These are phyloP conservation scores for Ophiobolus disseminans DNA, from an alignment of 2,329 filamentous ascomycete species.

Conservation along the genomic window DNA sequence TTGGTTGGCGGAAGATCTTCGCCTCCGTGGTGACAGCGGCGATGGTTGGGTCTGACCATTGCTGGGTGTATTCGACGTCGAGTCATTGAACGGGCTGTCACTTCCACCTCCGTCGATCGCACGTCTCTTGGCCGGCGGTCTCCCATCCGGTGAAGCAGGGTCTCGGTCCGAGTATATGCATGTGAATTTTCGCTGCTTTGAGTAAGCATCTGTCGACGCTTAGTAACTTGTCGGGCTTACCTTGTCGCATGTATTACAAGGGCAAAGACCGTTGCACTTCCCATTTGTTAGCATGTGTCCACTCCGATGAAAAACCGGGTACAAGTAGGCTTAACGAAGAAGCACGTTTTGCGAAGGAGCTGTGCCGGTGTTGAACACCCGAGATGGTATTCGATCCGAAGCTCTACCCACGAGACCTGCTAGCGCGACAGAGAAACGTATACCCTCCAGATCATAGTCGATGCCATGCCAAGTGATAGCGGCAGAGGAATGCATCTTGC, in stretches of 20 bases:
- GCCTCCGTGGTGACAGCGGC: conserved; percentile 22
- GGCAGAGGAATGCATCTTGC: too few relatives aligned
- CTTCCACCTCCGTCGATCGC: conserved; percentile 31
- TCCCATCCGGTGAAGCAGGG: conserved; percentile 43
- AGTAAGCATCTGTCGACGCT: conserved; percentile 21
- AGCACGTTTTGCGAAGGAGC: neutral
- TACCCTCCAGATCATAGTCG: too few relatives aligned
- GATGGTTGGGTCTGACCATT: conserved; percentile 28
- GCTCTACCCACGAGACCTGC: too few relatives aligned
- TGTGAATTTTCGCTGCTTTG: conserved; percentile 49
- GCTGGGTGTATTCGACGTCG: conserved; percentile 29
- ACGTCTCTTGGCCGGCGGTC: conserved; percentile 46
- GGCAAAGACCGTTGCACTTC: conserved; percentile 66
- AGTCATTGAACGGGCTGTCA: conserved; percentile 28
- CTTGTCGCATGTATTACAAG: conserved; percentile 66
- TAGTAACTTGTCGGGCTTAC: conserved; percentile 38
- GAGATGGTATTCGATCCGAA: too few relatives aligned
- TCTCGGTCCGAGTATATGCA: conserved; percentile 50
- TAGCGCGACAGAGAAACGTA: too few relatives aligned
- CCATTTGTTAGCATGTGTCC: conserved; percentile 18
- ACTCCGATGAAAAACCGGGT: neutral
- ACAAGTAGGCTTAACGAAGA: conserved; percentile 6
- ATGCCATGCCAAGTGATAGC: too few relatives aligned
- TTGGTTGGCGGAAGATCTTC: conserved; percentile 23
- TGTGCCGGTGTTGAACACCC: neutral